A percentile compares a stretch with the other conserved stretches of the same genome.
Conservation (phyloP, 2,329 filamentous ascomycete genomes). For the Alternaria angustiovoidea region DNA sequence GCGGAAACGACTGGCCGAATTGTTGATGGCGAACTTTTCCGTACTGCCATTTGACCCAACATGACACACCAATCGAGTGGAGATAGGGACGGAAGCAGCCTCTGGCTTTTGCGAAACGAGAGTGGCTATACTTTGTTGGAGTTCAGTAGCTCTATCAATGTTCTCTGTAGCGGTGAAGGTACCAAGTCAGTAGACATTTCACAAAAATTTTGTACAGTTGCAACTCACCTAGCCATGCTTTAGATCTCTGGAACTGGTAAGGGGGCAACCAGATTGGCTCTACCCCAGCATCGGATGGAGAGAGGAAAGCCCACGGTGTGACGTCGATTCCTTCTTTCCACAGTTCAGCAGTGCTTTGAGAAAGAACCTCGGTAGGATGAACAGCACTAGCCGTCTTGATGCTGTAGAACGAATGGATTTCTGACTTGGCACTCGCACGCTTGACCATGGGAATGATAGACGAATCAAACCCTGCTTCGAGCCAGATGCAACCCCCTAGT, state of each 20-base stretch:
- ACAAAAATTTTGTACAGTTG: no score
- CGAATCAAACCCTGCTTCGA: constrained; percentile 34
- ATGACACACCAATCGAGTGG: constrained; percentile 8
- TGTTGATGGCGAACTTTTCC: constrained; percentile 20
- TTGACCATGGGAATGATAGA: constrained; percentile 41
- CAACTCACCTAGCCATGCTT: constrained; percentile 28
- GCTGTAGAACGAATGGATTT: constrained; percentile 8
- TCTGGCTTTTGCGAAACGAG: constrained; percentile 3
- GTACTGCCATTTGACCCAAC: not conserved
- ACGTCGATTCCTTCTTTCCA: constrained; percentile 53
- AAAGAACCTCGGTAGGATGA: constrained; percentile 25
- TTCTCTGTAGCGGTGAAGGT: not conserved
- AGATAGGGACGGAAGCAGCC: not conserved
- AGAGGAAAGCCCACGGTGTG: constrained; percentile 54
- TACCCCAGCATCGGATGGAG: constrained; percentile 33
- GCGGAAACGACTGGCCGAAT: constrained; percentile 16
- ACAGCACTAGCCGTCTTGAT: constrained; percentile 13
- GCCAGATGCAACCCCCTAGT: constrained; percentile 28
- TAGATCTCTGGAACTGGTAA: constrained; percentile 36
- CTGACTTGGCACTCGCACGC: constrained; percentile 28
- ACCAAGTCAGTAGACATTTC: no score
- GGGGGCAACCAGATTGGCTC: constrained; percentile 36
- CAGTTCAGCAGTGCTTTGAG: constrained; percentile 41
- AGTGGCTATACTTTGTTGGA: not conserved
- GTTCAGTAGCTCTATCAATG: constrained; percentile 10